A percentile compares a stretch with the other conserved stretches of the same genome.
Evolutionary conservation across 352 stramenopile genomes (phyloP).

Genomic region (Phytophthora palmivora): DNA sequence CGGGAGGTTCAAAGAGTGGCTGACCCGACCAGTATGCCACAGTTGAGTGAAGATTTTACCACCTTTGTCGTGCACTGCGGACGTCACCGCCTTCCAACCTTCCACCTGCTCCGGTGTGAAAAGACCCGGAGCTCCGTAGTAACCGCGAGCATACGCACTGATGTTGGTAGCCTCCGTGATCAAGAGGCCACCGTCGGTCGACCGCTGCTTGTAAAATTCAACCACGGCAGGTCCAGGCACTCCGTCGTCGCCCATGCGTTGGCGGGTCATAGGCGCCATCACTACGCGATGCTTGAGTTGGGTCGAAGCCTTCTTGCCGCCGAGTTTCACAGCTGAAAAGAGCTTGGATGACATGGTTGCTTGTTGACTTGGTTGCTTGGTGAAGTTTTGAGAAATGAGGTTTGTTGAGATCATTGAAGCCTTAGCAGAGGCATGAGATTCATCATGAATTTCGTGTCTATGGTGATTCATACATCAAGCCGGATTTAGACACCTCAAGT

Average conservation of each 20-base stretch:
- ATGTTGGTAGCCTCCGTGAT: conserved; percentile 72
- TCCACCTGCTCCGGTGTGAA: conserved; percentile 58
- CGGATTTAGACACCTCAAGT: too few species aligned
- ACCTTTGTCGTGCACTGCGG: conserved; percentile 79
- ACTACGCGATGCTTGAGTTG: conserved; percentile 70
- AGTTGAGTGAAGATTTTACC: conserved; percentile 85
- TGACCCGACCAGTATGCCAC: conserved; percentile 82
- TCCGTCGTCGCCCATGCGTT: conserved; percentile 43
- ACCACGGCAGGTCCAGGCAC: conserved; percentile 43
- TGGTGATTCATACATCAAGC: too few species aligned
- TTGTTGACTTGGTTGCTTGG: conserved; percentile 6
- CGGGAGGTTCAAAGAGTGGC: conserved; percentile 62
- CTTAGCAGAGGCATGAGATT: too few species aligned
- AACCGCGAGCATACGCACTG: conserved; percentile 43
- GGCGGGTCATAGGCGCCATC: conserved; percentile 68
- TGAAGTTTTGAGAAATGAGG: conserved; percentile 32
- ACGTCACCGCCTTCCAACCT: conserved; percentile 65
- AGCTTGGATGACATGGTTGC: conserved; percentile 42
- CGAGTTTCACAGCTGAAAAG: conserved; percentile 58
- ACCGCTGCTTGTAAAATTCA: conserved; percentile 70
- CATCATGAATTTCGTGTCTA: too few species aligned
- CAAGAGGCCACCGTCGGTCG: conserved; percentile 63
- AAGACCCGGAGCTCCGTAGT: conserved; percentile 61
- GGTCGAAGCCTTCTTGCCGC: conserved; percentile 39
- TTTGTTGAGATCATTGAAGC: background rate